Conservation (phyloP, 306 rosid species). For the barrel medic (Medicago truncatula) region MtrunA17r5.0-ANR NC_053044.1:53645501-53646000, state of each 20-base stretch:
- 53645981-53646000: slow-evolving; percentile 11
- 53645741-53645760: background rate
- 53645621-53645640: no score
- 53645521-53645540: no score
- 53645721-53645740: background rate
- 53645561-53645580: no score
- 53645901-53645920: background rate
- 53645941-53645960: background rate
- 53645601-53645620: no score
- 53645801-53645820: background rate
- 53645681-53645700: background rate
- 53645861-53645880: background rate
- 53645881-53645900: background rate
- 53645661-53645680: background rate
- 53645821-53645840: background rate
- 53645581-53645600: no score
- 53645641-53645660: background rate
- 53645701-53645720: background rate
- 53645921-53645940: slow-evolving; percentile 13
- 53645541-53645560: no score
- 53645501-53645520: no score
- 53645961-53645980: slow-evolving; percentile 9
- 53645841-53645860: background rate
- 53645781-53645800: background rate
- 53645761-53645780: background rate